Percentiles rank a stretch among this genome's conserved stretches.
These are phyloP conservation scores for Ophiocordyceps camponoti-saundersi DNA, from an alignment of 2,329 filamentous ascomycete genomes.

Conservation along the genomic window DNA sequence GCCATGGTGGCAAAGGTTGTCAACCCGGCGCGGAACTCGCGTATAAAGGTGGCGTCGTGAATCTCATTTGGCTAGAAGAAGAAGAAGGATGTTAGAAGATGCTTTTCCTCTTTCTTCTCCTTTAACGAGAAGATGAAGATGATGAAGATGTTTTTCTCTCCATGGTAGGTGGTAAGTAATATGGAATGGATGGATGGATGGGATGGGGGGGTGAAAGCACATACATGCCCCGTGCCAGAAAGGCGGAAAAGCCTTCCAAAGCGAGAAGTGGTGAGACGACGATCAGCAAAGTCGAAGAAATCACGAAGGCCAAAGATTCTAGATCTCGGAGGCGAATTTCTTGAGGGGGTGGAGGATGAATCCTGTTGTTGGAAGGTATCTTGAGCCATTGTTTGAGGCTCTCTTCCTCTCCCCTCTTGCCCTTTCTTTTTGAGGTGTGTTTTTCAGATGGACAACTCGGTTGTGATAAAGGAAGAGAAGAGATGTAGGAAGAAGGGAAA, in stretches of 20 bases:
- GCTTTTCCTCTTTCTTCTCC: too few species aligned
- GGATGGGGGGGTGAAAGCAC: neutral
- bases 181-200: neutral
- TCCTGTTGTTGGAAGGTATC: neutral
- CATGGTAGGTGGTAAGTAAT: too few species aligned
- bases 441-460: too few species aligned
- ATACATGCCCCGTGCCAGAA: conserved; percentile 51
- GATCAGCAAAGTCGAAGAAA: conserved; percentile 17
- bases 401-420: neutral
- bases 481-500: too few species aligned
- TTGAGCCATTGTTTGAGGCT: neutral
- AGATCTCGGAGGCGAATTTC: conserved; percentile 6
- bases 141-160: too few species aligned
- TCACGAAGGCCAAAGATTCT: conserved; percentile 17
- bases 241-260: conserved; percentile 49
- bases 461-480: too few species aligned
- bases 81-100: too few species aligned
- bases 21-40: conserved; percentile 61
- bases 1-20: conserved; percentile 73
- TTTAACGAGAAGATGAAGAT: too few species aligned
- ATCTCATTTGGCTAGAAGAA: conserved; percentile 47
- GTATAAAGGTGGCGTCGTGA: conserved; percentile 52
- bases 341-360: neutral
- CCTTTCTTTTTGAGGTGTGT: neutral
- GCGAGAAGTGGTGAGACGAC: conserved; percentile 20